Base-by-base conservation (phyloP, 306 rosid genomes). In the Acacia acuminata region DNA sequence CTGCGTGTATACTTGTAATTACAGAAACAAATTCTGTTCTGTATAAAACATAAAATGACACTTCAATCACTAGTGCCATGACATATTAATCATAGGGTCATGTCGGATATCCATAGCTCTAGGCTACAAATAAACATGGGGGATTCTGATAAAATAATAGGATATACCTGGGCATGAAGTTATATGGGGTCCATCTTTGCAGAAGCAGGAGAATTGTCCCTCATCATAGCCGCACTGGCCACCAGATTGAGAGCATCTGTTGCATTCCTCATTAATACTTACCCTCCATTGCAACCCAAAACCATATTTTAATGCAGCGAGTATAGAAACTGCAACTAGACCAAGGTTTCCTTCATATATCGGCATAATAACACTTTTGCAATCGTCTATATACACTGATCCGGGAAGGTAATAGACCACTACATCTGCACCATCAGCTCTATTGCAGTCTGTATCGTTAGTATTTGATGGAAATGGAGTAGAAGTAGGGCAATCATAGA, bases 201-300 rank as follows among this genome's bases (percentile, higher is more conserved):
- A 88, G 74, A 72, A 88, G 76, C 91, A 88, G 19, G 14, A 44
- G 71, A 88, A 85, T 50, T 0, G 10, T 1, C 14, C 13, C 10
- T 16, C 65, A 10, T 58, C 64, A 24, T 27, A 38, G 0, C 87
- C 87, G 19, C 90, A 88, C 50, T 0, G 58, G 8, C 90, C 90
- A 43, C 72, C 72, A 36, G 88, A 60, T 2, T 0, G 2, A 38
- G 8, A 1, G 40, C 90, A 88, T 3, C 0, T 16, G 4, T 1
- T 0, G n/a, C 90, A 88, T 6, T 44, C 6, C 0, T 0, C 22
- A 13, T 1, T 8, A 34, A 48, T 7, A 4, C 25, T 10, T 17
- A 47, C 38, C 0, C 0, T 40, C 88, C 79, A 85, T 2, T 5
- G 47, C 82, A 88, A 77, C 9, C 10, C 71, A 44, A 88, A 85